Evolutionary conservation across 345 rosid genomes (phyloP), one percentile per base, ranked within the genome.

Genomic region (Adansonia digitata): DNA sequence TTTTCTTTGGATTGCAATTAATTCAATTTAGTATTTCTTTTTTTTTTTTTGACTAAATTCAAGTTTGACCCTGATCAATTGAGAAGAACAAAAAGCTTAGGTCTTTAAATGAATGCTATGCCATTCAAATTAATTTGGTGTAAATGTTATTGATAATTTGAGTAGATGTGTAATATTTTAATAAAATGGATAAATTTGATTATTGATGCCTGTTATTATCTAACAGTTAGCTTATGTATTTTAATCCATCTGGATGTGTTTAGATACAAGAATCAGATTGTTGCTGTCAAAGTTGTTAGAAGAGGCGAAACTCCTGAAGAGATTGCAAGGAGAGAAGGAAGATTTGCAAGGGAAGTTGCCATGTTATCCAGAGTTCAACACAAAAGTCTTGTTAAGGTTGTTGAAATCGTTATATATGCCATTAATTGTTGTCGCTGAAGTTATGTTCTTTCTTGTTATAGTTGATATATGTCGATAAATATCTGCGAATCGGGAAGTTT

Each of bases 301-400:
- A 85, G 83, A 82, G 98, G 99, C 72, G 97, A 90, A 14, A 82
- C 89, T 17, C 92, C 97, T 14, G 99, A 95, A 81, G 94, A 93
- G 74, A 89, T 91, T 65, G 88, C 90, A 57, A 95, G 85, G 87
- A 84, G 85, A 80, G 94, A 91, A 76, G 87, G 80, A 1, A 77
- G 98, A 71, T 95, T 93, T 81, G 89, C 87, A 0, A 88, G 99
- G 84, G 99, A 95, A 83, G 88, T 95, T 46, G 88, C 88, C 0
- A 93, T 95, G 99, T 76, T 95, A 68, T 91, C 97, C 29, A 89
- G 85, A 87, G 99, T 95, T 73, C 91, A 90, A 77, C 98, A 95
- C 87, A 93, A 89, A 72, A 93, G 91, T 84, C 82, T 95, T 31
- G 98, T 93, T 70, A 93, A 93, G 99, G 99, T 93, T 81, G 79